Evolutionary conservation across 345 rosid genomes (phyloP).

Genomic region (Turnera subulata): DNA sequence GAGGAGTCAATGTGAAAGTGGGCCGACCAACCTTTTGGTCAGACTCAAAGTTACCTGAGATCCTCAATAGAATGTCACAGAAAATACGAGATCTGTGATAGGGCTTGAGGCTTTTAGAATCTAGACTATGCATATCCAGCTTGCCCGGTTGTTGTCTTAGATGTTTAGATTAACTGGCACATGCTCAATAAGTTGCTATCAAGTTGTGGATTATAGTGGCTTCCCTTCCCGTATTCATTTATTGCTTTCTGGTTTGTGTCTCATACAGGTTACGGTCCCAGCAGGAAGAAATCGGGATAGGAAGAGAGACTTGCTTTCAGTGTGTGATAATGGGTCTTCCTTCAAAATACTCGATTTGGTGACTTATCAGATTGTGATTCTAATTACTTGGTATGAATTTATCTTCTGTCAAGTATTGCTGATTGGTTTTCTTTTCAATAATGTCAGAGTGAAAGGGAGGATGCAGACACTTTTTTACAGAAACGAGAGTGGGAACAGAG

Average conservation of each 20-base stretch:
- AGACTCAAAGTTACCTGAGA: not conserved
- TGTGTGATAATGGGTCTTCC: slow-evolving; percentile 73
- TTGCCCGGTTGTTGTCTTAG: not conserved
- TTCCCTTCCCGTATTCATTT: not conserved
- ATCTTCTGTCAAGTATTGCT: not conserved
- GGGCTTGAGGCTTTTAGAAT: not conserved
- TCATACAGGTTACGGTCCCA: slow-evolving; percentile 65
- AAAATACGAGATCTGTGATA: not conserved
- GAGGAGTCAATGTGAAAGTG: not conserved
- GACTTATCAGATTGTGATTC: slow-evolving; percentile 11
- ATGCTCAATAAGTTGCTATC: not conserved
- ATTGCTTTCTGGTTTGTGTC: slow-evolving; percentile 2
- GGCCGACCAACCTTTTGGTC: not conserved
- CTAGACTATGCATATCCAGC: not conserved
- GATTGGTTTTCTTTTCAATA: not conserved
- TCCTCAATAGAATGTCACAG: not conserved
- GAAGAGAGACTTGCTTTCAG: slow-evolving; percentile 73
- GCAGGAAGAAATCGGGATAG: slow-evolving; percentile 83
- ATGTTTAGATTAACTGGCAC: not conserved
- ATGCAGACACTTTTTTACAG: slow-evolving; percentile 73
- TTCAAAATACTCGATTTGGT: slow-evolving; percentile 76
- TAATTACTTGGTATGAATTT: not conserved
- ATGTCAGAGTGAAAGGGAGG: slow-evolving; percentile 59
- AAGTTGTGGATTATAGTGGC: not conserved
- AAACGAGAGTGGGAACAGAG: slow-evolving; percentile 81